Percentiles rank a stretch among this genome's conserved stretches.
Conservation (phyloP, 345 rosid genomes). For the Linum trigynum region DNA sequence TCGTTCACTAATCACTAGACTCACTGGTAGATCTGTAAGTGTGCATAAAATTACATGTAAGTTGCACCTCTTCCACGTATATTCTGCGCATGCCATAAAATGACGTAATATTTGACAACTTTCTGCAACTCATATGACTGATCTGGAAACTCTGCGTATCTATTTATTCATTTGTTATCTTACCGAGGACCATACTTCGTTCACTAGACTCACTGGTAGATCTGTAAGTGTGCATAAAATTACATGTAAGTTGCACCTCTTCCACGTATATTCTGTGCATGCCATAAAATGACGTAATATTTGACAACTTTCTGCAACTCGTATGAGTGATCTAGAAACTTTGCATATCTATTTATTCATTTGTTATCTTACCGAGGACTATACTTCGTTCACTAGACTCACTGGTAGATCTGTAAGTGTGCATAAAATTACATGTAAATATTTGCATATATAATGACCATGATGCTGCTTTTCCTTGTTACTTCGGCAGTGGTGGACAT, state of each 20-base stretch:
- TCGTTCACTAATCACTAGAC: too few species aligned
- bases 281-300: neutral
- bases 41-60: too few species aligned
- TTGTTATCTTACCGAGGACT: too few species aligned
- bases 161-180: too few species aligned
- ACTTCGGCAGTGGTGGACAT: slow-evolving; percentile 80
- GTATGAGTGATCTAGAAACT: too few species aligned
- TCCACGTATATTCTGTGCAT: neutral
- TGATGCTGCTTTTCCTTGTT: neutral
- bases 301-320: neutral
- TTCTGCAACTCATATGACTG: too few species aligned
- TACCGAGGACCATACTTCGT: too few species aligned
- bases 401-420: neutral
- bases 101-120: too few species aligned
- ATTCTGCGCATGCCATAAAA: neutral
- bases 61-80: slow-evolving; percentile 23
- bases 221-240: neutral
- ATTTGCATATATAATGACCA: neutral
- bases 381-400: neutral
- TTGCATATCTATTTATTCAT: neutral
- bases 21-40: too few species aligned
- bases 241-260: slow-evolving; percentile 55
- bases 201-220: neutral
- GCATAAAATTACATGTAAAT: too few species aligned
- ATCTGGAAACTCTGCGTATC: too few species aligned